Evolutionary conservation across 202 grass and related monocot species (phyloP).

Genomic region (Carex arenaria): DNA sequence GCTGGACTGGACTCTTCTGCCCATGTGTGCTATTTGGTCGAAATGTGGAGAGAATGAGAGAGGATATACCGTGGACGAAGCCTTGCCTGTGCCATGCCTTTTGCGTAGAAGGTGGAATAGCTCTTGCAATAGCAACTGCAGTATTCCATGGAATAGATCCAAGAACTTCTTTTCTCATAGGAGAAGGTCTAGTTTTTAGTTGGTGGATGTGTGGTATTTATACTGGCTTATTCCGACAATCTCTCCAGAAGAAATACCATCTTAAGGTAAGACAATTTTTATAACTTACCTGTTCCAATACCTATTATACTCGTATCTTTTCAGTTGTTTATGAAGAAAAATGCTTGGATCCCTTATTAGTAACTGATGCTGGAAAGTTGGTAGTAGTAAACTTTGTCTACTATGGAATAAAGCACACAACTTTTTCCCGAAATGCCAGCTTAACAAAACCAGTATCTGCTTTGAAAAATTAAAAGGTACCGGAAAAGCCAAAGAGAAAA

Average conservation of each 20-base stretch:
- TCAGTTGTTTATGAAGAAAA: background rate
- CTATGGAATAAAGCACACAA: background rate
- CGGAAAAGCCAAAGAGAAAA: background rate
- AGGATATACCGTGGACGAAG: constrained; percentile 71
- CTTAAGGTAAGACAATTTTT: constrained; percentile 47
- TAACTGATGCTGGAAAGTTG: background rate
- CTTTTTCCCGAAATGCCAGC: background rate
- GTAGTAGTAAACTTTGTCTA: background rate
- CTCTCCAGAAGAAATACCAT: constrained; percentile 91
- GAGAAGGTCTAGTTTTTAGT: constrained; percentile 80
- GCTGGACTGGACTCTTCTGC: constrained; percentile 80
- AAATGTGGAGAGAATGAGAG: constrained; percentile 76
- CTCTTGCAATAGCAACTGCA: constrained; percentile 63
- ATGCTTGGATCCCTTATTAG: background rate
- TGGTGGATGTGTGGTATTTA: constrained; percentile 93
- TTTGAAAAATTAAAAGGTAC: background rate
- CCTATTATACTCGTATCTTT: background rate
- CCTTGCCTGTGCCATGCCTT: constrained; percentile 82
- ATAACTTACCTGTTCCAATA: background rate
- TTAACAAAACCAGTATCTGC: background rate
- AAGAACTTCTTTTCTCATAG: constrained; percentile 67
- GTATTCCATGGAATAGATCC: constrained; percentile 84
- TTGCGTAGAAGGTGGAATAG: constrained; percentile 79
- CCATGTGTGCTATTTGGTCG: constrained; percentile 86
- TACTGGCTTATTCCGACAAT: constrained; percentile 78